These are phyloP conservation scores for Lathyrus tuberosus DNA, from an alignment of 306 rosid genomes.

Conservation along the genomic window DNA sequence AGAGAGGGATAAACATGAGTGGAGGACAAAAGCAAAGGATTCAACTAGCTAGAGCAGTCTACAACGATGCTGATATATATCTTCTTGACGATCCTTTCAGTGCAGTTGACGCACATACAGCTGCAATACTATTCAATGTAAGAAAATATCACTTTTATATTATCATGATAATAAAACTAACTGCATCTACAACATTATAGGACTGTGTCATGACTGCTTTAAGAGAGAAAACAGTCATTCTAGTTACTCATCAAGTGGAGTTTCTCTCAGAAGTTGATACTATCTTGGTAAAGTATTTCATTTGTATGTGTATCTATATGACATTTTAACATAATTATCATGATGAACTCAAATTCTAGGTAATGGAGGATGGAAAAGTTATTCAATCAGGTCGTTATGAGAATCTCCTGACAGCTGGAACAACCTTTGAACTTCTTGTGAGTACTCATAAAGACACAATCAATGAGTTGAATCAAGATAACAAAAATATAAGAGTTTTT, in stretches of 20 bases:
- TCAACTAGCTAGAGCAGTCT: conserved; percentile 82
- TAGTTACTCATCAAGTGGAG: conserved; percentile 91
- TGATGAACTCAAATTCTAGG: conserved; percentile 50
- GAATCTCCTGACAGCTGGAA: conserved; percentile 64
- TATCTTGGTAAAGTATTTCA: conserved; percentile 54
- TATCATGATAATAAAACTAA: conserved; percentile 22
- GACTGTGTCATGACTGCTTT: conserved; percentile 74
- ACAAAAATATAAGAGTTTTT: conserved; percentile 39
- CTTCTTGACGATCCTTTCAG: conserved; percentile 85
- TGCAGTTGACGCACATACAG: conserved; percentile 89
- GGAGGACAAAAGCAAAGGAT: conserved; percentile 93
- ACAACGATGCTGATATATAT: conserved; percentile 75
- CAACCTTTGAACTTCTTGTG: conserved; percentile 81
- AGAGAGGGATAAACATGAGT: conserved; percentile 88
- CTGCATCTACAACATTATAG: conserved; percentile 45
- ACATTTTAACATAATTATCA: neutral
- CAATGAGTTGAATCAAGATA: conserved; percentile 36
- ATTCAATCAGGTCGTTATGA: conserved; percentile 74
- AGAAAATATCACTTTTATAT: neutral
- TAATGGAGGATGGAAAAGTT: conserved; percentile 63
- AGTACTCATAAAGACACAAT: conserved; percentile 69
- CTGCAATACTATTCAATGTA: conserved; percentile 68
- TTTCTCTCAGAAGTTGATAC: conserved; percentile 68
- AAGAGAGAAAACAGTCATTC: conserved; percentile 64
- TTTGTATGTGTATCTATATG: neutral